These are phyloP conservation scores for Monosporascus sp. DNA, from an alignment of 2,329 filamentous ascomycete species.

Conservation along the genomic window DNA sequence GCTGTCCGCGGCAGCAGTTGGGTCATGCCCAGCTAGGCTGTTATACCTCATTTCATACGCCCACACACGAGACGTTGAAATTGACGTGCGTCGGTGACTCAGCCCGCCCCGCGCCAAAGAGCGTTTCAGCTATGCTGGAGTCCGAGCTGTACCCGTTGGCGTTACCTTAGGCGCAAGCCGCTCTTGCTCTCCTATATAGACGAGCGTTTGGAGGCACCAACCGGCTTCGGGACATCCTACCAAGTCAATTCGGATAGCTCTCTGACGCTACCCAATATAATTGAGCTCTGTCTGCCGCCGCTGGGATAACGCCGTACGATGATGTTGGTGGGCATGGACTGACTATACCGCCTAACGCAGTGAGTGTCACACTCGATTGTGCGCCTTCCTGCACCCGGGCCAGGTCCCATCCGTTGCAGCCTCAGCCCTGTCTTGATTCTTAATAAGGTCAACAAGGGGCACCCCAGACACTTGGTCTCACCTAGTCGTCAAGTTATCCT, in stretches of 20 bases:
- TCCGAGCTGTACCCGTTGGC: background rate
- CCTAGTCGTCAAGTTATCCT: background rate
- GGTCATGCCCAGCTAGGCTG: background rate
- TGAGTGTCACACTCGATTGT: background rate
- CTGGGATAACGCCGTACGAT: background rate
- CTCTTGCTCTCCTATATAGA: background rate
- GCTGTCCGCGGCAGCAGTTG: background rate
- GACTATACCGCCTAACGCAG: background rate
- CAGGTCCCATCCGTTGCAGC: background rate
- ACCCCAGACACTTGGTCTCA: background rate
- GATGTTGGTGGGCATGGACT: background rate
- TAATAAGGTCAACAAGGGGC: background rate
- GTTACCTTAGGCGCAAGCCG: background rate
- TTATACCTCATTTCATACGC: background rate
- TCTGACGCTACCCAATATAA: background rate
- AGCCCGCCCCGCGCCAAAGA: background rate
- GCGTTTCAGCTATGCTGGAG: background rate
- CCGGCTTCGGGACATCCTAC: background rate
- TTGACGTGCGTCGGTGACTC: background rate
- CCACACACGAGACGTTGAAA: background rate
- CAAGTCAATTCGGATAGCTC: background rate
- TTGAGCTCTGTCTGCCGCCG: background rate
- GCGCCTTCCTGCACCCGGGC: background rate
- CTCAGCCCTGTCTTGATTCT: background rate
- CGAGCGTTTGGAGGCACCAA: background rate